phyloP scores from a whole-genome alignment of 345 rosid species.

The Excoecaria cochinchinensis region DNA sequence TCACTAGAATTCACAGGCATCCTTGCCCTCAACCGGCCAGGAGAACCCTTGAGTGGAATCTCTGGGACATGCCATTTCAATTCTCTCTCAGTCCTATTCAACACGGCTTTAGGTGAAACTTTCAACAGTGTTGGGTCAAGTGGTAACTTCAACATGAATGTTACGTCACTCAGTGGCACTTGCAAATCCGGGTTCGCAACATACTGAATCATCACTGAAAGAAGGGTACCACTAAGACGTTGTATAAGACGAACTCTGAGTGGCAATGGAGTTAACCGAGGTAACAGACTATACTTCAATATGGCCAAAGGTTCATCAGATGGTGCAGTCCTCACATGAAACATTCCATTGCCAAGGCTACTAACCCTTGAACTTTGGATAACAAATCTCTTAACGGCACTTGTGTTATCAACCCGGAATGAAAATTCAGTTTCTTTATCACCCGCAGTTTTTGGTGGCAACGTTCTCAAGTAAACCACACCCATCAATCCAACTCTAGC shows the following conservation, averaged over 20 bases:
- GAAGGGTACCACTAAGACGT: constrained; percentile 84
- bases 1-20: constrained; percentile 76
- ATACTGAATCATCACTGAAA: constrained; percentile 96
- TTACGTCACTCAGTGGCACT: constrained; percentile 62
- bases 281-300: constrained; percentile 83
- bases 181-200: constrained; percentile 78
- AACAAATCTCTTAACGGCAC: constrained; percentile 68
- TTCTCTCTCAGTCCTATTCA: constrained; percentile 81
- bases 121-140: constrained; percentile 90
- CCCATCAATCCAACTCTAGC: constrained; percentile 95
- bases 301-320: constrained; percentile 91
- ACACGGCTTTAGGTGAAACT: constrained; percentile 88
- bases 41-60: constrained; percentile 67
- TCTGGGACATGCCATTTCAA: constrained; percentile 91
- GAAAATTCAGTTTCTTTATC: constrained; percentile 93
- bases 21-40: constrained; percentile 77
- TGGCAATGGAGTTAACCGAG: constrained; percentile 81
- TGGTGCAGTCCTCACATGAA: constrained; percentile 85
- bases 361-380: constrained; percentile 71
- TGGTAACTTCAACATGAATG: constrained; percentile 83
- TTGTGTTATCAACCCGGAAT: constrained; percentile 72
- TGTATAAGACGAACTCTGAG: constrained; percentile 80
- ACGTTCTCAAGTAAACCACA: constrained; percentile 74
- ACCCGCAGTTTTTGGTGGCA: constrained; percentile 70
- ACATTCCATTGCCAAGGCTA: constrained; percentile 85